Evolutionary conservation across 768 basidiomycete genomes (phyloP), one percentile per base, ranked within the genome.

Genomic region (Leccinum imitatum): DNA sequence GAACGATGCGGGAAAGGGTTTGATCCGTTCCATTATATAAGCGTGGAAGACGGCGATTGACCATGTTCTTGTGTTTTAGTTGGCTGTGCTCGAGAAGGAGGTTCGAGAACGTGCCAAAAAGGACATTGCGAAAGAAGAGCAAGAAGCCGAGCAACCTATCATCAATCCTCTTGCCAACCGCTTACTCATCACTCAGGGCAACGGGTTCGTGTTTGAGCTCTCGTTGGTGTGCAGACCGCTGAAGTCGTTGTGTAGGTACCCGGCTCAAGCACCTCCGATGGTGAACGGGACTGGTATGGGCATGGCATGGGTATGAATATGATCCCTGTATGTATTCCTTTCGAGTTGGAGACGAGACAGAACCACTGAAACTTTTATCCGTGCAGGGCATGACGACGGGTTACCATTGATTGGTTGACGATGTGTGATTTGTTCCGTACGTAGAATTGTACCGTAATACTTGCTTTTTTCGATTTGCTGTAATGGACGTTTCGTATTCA

Each of bases 61-160:
- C 39, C 15, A 30, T 30, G 9, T 8, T 33, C 6, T 46, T 48
- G n/a, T 59, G 13, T 35, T 59, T 11, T 59, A 93, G 90, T 66
- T 96, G 70, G 81, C 85, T 4, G 78, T 83, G 37, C 79, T 98
- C 46, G 94, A 97, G 78, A 94, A 90, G 76, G 89, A 96, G 70
- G 86, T 98, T 46, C 86, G 85, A 73, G 95, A 96, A 71, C 84
- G 90, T 50, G 84, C 89, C 31, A 89, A 89, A 77, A 95, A 92
- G 76, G 90, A 95, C 37, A 82, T 80, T 27, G 86, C 89, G 72
- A 96, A 97, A 78, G 94, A 96, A 78, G 83, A 93, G 72, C 87
- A 86, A 53, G 95, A 96, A 67, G 84, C 92, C 13, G 87, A 92
- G 58, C 85, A 86, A 55, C 89, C 90, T 6, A 92, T 96, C 65